Percentiles rank a stretch among this genome's conserved stretches.
Conservation (phyloP, 345 rosid species). For the Trapa bicornis region DNA sequence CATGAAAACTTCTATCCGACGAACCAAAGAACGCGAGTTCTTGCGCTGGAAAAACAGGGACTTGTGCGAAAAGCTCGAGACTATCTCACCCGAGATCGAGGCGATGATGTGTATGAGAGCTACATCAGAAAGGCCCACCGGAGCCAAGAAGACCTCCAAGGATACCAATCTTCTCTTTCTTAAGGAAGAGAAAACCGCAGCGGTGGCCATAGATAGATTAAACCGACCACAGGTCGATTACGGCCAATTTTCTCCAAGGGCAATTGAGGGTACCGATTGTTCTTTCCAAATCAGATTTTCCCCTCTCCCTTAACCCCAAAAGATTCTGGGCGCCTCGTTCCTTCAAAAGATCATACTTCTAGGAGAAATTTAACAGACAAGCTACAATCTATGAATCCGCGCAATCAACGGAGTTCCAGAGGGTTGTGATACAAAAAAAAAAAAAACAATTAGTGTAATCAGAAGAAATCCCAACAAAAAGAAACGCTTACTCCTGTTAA, state of each 20-base stretch:
- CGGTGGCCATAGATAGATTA: slow-evolving; percentile 51
- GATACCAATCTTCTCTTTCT: slow-evolving; percentile 71
- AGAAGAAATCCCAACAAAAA: not conserved
- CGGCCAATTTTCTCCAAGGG: not conserved
- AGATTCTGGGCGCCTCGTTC: not conserved
- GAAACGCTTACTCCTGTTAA: not conserved
- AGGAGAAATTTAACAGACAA: not conserved
- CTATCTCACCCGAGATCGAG: slow-evolving; percentile 45
- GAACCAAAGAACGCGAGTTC: slow-evolving; percentile 66
- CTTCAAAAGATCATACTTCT: not conserved
- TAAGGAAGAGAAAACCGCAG: slow-evolving; percentile 73
- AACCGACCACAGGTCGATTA: not conserved
- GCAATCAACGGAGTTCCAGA: not conserved
- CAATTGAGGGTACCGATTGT: not conserved
- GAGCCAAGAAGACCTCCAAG: slow-evolving; percentile 66
- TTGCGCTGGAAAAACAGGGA: slow-evolving; percentile 46
- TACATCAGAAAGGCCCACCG: slow-evolving; percentile 64
- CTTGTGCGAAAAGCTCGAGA: slow-evolving; percentile 33
- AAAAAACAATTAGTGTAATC: not conserved
- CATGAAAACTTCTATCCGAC: slow-evolving; percentile 56
- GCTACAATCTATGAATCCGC: not conserved
- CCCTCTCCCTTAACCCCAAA: not conserved
- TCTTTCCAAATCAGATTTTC: not conserved
- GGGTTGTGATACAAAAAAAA: not conserved
- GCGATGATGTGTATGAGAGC: slow-evolving; percentile 57